Base-by-base conservation (phyloP, 345 rosid genomes). In the Euclidium syriacum region DNA sequence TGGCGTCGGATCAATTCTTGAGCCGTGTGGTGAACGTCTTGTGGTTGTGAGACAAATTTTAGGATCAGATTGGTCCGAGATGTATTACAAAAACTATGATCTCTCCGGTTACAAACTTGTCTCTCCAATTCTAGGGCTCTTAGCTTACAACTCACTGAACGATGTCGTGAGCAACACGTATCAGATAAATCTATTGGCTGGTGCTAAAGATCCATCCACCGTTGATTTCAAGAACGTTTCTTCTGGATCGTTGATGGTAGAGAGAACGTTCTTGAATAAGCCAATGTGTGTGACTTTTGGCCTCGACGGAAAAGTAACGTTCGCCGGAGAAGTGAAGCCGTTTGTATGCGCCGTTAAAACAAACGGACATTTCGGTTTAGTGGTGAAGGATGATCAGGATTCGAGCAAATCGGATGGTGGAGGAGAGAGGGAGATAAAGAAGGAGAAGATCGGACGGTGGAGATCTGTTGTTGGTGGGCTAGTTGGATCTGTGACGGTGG, bases 331-430 rank as follows among this genome's bases (percentile, higher is more conserved):
- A 12, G 84, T 65, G 0, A 80, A 86, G 2, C 79, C 81, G n/a
- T 46, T 53, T 47, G 81, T 87, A 4, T 94, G 99, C 46, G 62
- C 52, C 6, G 80, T 88, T 4, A 72, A 74, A 25, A 82, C 65
- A 39, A 85, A 84, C 19, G 97, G 96, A 15, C 99, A 90, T 79
- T 94, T 81, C 17, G 95, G 91, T 62, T 70, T 94, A 73, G 90
- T 90, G 58, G 60, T 81, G 1, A 74, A 64, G 63, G 71, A 71
- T 18, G 73, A 74, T 2, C 64, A 76, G 64, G n/a, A n/a, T n/a
- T n/a, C n/a, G n/a, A n/a, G n/a, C n/a, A 66, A 74, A 71, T 75
- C 51, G 68, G 79, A 73, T 11, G 47, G 69, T 83, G 90, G 86
- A 79, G 82, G 63, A 36, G 68, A 57, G 48, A 26, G 65, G 57